Evolutionary conservation across 306 rosid genomes (phyloP).

Genomic region (Morella rubra): DNA sequence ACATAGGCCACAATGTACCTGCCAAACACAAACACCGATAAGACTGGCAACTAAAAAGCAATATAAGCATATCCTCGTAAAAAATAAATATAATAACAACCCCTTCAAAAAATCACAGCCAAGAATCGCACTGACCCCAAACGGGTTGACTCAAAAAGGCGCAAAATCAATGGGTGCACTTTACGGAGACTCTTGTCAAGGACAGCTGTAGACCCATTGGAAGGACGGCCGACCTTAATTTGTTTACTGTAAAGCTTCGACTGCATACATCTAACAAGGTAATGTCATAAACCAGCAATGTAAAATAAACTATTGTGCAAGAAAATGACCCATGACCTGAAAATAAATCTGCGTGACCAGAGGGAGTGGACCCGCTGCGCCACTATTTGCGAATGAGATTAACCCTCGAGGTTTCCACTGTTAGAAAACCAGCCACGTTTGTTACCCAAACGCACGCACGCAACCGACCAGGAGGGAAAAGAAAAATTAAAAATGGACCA

Average conservation of each 20-base stretch:
- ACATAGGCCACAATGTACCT: neutral
- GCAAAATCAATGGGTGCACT: conserved; percentile 19
- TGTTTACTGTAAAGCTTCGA: neutral
- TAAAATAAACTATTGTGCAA: conserved; percentile 13
- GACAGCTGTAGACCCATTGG: conserved; percentile 42
- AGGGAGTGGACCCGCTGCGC: conserved; percentile 24
- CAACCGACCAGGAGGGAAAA: neutral
- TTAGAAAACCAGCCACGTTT: neutral
- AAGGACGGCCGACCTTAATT: conserved; percentile 5
- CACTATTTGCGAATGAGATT: conserved; percentile 46
- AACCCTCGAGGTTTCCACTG: conserved; percentile 19
- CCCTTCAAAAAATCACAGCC: conserved; percentile 9
- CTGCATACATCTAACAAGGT: neutral
- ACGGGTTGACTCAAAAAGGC: conserved; percentile 33
- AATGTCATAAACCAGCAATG: neutral
- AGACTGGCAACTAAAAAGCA: conserved; percentile 25
- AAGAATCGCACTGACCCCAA: conserved; percentile 41
- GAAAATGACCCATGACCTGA: conserved; percentile 20
- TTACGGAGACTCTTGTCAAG: conserved; percentile 18
- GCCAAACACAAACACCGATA: conserved; percentile 30
- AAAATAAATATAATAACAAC: conserved; percentile 11
- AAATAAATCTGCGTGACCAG: conserved; percentile 14
- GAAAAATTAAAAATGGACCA: neutral
- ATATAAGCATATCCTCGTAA: neutral
- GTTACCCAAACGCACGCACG: neutral